Percentiles rank a stretch among this genome's conserved stretches.
Evolutionary conservation across 352 stramenopile genomes (phyloP).

Genomic region (Pythium coloratum): DNA sequence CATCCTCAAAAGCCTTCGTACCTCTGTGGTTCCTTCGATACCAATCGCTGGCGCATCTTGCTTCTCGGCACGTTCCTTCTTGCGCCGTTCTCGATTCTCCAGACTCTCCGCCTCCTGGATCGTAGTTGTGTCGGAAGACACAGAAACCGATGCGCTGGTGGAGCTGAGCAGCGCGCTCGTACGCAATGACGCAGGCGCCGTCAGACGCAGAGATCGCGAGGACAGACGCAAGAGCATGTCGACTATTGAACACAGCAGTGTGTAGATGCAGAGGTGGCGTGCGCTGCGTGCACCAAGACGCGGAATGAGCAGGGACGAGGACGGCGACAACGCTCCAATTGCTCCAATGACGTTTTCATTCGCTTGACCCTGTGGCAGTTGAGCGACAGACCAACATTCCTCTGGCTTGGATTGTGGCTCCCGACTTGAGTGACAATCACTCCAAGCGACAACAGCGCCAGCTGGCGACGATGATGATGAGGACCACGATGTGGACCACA

Average conservation of each 20-base stretch:
- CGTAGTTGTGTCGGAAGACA: background rate
- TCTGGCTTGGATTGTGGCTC: background rate
- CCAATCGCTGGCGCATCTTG: slow-evolving; percentile 22
- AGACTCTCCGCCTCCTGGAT: background rate
- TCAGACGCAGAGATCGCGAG: slow-evolving; percentile 5
- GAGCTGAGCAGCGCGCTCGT: background rate
- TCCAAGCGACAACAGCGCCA: background rate
- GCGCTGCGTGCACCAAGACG: background rate
- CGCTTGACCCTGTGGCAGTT: background rate
- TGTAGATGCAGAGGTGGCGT: background rate
- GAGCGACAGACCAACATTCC: background rate
- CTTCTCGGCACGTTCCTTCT: slow-evolving; percentile 11
- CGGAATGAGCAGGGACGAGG: background rate
- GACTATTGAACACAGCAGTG: background rate
- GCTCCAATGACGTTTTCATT: background rate
- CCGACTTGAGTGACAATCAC: background rate
- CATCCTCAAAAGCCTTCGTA: background rate
- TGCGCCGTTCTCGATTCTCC: slow-evolving; percentile 5
- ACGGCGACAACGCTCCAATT: background rate
- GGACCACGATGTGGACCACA: slow-evolving; percentile 4
- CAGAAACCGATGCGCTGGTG: background rate
- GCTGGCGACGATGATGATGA: background rate
- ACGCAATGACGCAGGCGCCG: background rate
- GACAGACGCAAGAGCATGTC: slow-evolving; percentile 4
- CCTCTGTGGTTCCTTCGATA: slow-evolving; percentile 55